Evolutionary conservation across 1,284 basidiomycete genomes (phyloP).

Genomic region (Leccinum griseonigrum): DNA sequence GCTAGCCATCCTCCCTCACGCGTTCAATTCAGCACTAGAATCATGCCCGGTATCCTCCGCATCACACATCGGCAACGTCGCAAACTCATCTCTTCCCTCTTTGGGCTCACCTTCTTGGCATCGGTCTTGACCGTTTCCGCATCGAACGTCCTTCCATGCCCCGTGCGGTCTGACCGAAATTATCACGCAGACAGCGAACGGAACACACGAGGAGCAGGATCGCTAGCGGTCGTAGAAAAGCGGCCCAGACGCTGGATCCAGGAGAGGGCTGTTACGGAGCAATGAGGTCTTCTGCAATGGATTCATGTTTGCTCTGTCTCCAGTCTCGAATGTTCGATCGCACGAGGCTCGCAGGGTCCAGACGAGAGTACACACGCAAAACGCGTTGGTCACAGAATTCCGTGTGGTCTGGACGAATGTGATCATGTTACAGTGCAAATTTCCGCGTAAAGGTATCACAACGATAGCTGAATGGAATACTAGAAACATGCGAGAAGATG

Average conservation of each 20-base stretch:
- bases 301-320: slow-evolving; percentile 8
- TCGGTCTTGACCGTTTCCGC: slow-evolving; percentile 78
- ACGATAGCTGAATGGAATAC: slow-evolving; percentile 8
- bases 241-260: slow-evolving; percentile 79
- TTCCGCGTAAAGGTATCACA: slow-evolving; percentile 27
- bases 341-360: background rate
- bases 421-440: slow-evolving; percentile 32
- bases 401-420: slow-evolving; percentile 14
- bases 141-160: slow-evolving; percentile 74
- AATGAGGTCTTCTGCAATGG: slow-evolving; percentile 12
- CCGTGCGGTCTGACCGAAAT: slow-evolving; percentile 53
- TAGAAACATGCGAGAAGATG: slow-evolving; percentile 9
- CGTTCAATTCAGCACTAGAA: slow-evolving; percentile 19
- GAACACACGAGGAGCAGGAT: slow-evolving; percentile 26
- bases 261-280: slow-evolving; percentile 45
- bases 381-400: background rate
- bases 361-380: background rate
- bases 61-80: slow-evolving; percentile 61
- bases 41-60: slow-evolving; percentile 59
- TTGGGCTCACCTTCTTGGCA: slow-evolving; percentile 74
- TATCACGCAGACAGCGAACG: slow-evolving; percentile 48
- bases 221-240: slow-evolving; percentile 53
- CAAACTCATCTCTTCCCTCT: slow-evolving; percentile 72
- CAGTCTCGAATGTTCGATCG: slow-evolving; percentile 1
- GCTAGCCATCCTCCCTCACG: background rate